Base-by-base conservation (phyloP, 2,329 filamentous ascomycete species). In the Elsinoe ampelina region DNA sequence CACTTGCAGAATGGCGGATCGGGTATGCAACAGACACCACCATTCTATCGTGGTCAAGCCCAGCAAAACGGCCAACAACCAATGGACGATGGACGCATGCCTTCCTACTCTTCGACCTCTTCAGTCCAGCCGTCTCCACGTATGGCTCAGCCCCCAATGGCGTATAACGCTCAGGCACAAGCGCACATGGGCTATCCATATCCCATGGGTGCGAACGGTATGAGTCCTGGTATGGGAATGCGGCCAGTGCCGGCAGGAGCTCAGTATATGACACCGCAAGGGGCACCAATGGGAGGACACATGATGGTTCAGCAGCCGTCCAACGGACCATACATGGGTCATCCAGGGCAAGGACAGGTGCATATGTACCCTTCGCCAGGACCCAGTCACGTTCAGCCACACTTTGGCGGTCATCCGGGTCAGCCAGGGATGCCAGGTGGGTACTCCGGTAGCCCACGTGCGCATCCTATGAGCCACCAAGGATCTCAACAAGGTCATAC, bases 401-500 rank as follows among this genome's bases (percentile, higher is more conserved):
- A 83, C 42, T 76, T 77, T 64, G 72, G 66, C 45, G 71, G 70
- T 17, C 71, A 76, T 60, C 73, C 63, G 48, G 64, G 75, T 59
- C 55, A 64, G 59, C 30, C 64, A 62, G 58, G 57, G 39, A 62
- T 57, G 57, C 60, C 57, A 11, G 55, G 85, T 17, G 87, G 81
- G 42, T 78, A 81, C 6, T 87, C 85, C 63, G 89, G 89, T n/a
- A 96, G 92, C 68, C 92, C 92, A 1, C 84, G 89, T 57, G 82
- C 90, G 48, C 84, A 85, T 17, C 89, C 93, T 84, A 97, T 97
- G 92, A 87, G 85, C 65, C 91, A 91, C 63, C 89, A 95, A 73
- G 89, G 89, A 57, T 96, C 91, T 26, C 92, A 96, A 66, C 91
- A 95, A 70, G 90, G 91, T 39, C 89, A 95, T 55, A 41, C 57